Conservation (phyloP, 331 rosid species). For the Rosa hybrid region DNA sequence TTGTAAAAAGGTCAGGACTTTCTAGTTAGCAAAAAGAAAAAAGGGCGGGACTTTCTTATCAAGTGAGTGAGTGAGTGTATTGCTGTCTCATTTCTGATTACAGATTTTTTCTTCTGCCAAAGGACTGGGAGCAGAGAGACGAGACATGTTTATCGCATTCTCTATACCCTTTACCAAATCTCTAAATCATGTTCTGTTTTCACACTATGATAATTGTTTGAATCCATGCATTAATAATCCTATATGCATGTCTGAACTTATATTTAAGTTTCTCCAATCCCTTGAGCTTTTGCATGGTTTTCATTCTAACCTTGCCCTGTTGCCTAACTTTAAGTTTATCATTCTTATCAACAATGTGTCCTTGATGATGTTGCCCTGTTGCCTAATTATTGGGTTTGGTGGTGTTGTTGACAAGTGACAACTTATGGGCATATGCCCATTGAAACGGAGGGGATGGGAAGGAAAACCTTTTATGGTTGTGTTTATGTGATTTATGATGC, state of each 20-base stretch:
- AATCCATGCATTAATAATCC: background rate
- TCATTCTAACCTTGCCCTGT: background rate
- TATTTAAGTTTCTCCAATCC: background rate
- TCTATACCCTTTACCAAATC: background rate
- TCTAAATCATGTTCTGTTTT: background rate
- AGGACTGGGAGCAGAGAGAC: background rate
- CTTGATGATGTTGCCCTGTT: background rate
- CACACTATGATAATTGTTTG: background rate
- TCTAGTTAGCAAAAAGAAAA: background rate
- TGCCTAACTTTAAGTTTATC: background rate
- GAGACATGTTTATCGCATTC: background rate
- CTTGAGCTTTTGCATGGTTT: background rate
- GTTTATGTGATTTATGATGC: background rate
- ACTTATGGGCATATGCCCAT: constrained; percentile 1
- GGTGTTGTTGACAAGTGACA: background rate
- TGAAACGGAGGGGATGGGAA: background rate
- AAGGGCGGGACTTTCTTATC: background rate
- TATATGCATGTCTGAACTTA: background rate
- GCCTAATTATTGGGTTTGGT: constrained; percentile 5
- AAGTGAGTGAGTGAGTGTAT: background rate
- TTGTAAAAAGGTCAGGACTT: background rate
- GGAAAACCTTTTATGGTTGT: background rate
- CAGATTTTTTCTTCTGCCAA: background rate
- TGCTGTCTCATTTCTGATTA: background rate
- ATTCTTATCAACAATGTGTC: background rate